phyloP scores from a whole-genome alignment of 768 basidiomycete genomes.

The Boletus tomentosulus region DNA sequence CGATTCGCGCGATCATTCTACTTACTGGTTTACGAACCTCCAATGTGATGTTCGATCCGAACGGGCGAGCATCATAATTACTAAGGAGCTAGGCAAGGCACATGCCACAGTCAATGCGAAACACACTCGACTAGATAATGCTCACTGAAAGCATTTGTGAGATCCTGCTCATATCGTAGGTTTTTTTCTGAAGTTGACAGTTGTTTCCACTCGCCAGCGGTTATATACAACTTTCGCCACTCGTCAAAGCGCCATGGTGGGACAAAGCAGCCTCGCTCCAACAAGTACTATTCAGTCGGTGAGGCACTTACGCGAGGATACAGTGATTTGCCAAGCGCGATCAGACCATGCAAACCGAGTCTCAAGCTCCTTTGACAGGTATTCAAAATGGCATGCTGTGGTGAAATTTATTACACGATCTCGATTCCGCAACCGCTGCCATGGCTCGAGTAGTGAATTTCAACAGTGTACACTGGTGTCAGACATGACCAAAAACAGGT shows the following conservation, averaged over 20 bases:
- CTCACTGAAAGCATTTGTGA: constrained; percentile 30
- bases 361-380: neutral
- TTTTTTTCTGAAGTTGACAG: neutral
- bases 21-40: constrained; percentile 18
- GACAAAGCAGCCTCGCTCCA: constrained; percentile 2
- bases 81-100: constrained; percentile 20
- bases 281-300: constrained; percentile 9
- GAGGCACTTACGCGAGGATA: constrained; percentile 8
- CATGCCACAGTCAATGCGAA: neutral
- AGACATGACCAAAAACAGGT: neutral
- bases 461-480: neutral
- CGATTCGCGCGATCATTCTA: constrained; percentile 1
- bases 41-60: constrained; percentile 2
- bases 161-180: constrained; percentile 28
- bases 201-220: neutral
- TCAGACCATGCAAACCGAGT: constrained; percentile 13
- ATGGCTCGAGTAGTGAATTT: neutral
- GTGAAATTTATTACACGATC: neutral
- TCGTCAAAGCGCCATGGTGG: neutral
- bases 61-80: constrained; percentile 19
- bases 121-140: neutral
- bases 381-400: constrained; percentile 4
- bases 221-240: constrained; percentile 29
- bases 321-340: neutral
- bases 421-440: neutral